Base-by-base conservation (phyloP, 225 moss, liverwort and hornwort species). In the Bryoerythrophyllum caledonicum region DNA sequence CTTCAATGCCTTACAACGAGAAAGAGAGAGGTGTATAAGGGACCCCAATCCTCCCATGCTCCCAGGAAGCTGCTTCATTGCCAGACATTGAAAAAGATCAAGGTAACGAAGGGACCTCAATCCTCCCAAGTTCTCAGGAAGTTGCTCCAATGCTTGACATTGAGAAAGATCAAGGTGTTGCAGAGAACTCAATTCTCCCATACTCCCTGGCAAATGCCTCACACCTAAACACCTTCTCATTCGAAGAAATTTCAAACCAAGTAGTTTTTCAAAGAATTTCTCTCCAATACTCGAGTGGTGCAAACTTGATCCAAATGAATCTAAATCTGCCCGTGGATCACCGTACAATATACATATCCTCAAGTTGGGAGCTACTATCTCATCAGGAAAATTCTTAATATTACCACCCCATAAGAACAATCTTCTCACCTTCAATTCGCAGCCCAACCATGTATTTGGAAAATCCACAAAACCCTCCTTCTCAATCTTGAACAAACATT, bases 61-160 rank as follows among this genome's bases (percentile, higher is more conserved):
- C 46, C 1, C 1, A 3, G 46, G 46, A 48, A 44, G 44, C 14
- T 44, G 44, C 14, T 14, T 0, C 44, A 44, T 14, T 44, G 3
- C 14, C 15, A 0, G 0, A 15, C 44, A 44, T 0, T 1, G 0
- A 4, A 3, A 44, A 4, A 44, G 15, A 44, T 44, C 0, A 3
- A 44, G 15, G 46, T 15, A 0, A 0, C 15, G 46, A 46, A 46
- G 46, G 16, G 46, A 46, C 15, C 15, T 4, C 46, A 46, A 15
- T 16, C 14, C 46, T 46, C 46, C 46, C 46, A 46, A 15, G 46
- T 15, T 46, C 46, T 46, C 3, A 0, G 16, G 15, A 46, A 46
- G 46, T 4, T 46, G 4, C 46, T 15, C 1, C 46, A 46, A 46
- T 15, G 46, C 46, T 5, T 1, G 0, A 16, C 46, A 46, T 0